Evolutionary conservation across 306 rosid genomes (phyloP), one percentile per base, ranked within the genome.

Genomic region (Crataegus laevigata): DNA sequence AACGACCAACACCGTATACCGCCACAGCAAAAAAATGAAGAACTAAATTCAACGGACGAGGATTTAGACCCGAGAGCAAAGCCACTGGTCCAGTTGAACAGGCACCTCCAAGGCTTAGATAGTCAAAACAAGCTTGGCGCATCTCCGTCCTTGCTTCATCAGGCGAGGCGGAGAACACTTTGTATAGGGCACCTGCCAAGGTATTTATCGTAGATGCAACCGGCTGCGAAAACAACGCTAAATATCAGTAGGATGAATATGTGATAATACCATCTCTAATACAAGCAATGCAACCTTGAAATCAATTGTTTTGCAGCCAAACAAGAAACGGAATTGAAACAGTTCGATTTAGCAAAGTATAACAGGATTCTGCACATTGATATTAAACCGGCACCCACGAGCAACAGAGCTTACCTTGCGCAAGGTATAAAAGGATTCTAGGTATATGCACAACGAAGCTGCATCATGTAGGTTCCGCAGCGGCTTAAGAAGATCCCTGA

Each of bases 11-110:
- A 17, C 94, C 94, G 22, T 89, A 91, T 29, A 89, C 43, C 15
- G 88, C 92, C 40, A 89, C 89, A 5, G 92, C 85, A 77, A 86
- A 89, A 84, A 91, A 89, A 68, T 91, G 97, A 38, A 86, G 85
- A 76, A 91, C 85, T 72, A 91, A 84, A 75, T 84, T 84, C 28
- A 82, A 43, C 0, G 94, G 97, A 4, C 77, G 54, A 52, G 94
- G 94, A 54, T 89, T 84, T 62, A 91, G 80, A 77, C 86, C 91
- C 62, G 91, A 84, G 32, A 89, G 88, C 69, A 89, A 63, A 72
- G 86, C 82, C 63, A 89, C 79, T 11, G 90, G 89, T 55, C 89
- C 90, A 0, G 80, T 55, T 18, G 91, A 82, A 81, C 77, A 88
- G 17, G 38, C 25, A 43, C 86, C 79, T 63, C 94, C 91, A 1